Conservation (phyloP, 768 basidiomycete species). For the Amanita molliuscula region DNA sequence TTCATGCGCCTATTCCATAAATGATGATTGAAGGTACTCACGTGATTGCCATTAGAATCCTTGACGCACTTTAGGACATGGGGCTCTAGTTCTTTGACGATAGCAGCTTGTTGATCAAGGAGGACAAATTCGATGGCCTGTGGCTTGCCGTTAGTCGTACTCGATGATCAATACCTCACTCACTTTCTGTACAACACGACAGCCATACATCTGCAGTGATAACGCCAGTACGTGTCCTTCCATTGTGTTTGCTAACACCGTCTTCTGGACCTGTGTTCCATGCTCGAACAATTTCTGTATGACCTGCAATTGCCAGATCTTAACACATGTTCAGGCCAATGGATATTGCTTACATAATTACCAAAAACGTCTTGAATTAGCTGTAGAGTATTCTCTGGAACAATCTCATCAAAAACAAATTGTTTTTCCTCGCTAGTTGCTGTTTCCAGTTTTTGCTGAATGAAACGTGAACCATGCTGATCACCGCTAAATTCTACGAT, state of each 20-base stretch:
- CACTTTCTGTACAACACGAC: conserved; percentile 92
- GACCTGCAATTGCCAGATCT: conserved; percentile 38
- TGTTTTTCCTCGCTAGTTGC: conserved; percentile 75
- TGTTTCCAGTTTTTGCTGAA: conserved; percentile 77
- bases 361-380: conserved; percentile 92
- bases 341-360: conserved; percentile 64
- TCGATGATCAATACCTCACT: conserved; percentile 2
- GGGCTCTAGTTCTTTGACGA: conserved; percentile 73
- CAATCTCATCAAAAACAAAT: conserved; percentile 78
- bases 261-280: conserved; percentile 69
- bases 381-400: conserved; percentile 61
- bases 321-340: neutral
- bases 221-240: conserved; percentile 68
- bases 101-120: conserved; percentile 63
- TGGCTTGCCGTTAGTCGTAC: neutral
- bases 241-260: conserved; percentile 58
- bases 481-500: conserved; percentile 89
- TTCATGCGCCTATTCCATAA: conserved; percentile 1
- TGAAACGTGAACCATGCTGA: conserved; percentile 97
- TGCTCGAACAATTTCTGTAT: conserved; percentile 91
- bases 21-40: conserved; percentile 24
- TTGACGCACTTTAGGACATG: conserved; percentile 80
- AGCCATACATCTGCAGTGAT: conserved; percentile 91
- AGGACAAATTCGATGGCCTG: conserved; percentile 79
- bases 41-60: conserved; percentile 92